Percentiles rank a stretch among this genome's conserved stretches.
These are phyloP conservation scores for Vigna unguiculata DNA, from an alignment of 306 rosid genomes.

Conservation along the genomic window DNA sequence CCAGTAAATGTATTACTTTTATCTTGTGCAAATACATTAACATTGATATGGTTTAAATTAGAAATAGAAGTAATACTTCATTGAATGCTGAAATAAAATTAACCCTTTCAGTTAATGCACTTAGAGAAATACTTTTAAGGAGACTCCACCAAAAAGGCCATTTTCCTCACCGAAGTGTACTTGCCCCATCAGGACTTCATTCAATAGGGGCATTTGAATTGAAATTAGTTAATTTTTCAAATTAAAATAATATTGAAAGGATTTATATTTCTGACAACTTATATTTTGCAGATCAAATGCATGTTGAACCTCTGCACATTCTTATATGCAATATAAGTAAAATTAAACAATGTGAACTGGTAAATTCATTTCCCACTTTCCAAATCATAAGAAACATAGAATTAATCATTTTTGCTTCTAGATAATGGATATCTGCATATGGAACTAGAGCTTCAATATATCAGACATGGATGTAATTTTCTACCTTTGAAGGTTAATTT, in stretches of 20 bases:
- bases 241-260: neutral
- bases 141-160: slow-evolving; percentile 10
- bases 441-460: slow-evolving; percentile 1
- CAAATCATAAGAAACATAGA: neutral
- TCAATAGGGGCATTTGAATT: neutral
- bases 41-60: too few relatives aligned
- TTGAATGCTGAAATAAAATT: too few relatives aligned
- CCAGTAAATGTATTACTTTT: too few relatives aligned
- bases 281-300: neutral
- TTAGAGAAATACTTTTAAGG: slow-evolving; percentile 8
- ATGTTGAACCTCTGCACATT: slow-evolving; percentile 14
- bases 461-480: neutral
- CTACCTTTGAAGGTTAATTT: neutral
- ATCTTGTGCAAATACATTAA: too few relatives aligned
- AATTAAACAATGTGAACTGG: neutral
- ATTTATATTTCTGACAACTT: neutral
- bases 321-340: slow-evolving; percentile 8
- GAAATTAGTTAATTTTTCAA: neutral
- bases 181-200: neutral
- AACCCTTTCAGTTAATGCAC: neutral
- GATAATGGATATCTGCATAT: neutral
- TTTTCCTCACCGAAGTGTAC: too few relatives aligned
- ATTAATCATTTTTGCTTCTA: slow-evolving; percentile 5
- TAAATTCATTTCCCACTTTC: slow-evolving; percentile 1
- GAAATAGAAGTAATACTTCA: too few relatives aligned